phyloP scores from a whole-genome alignment of 2,329 filamentous ascomycete species.

The Fusarium heterosporum region DNA sequence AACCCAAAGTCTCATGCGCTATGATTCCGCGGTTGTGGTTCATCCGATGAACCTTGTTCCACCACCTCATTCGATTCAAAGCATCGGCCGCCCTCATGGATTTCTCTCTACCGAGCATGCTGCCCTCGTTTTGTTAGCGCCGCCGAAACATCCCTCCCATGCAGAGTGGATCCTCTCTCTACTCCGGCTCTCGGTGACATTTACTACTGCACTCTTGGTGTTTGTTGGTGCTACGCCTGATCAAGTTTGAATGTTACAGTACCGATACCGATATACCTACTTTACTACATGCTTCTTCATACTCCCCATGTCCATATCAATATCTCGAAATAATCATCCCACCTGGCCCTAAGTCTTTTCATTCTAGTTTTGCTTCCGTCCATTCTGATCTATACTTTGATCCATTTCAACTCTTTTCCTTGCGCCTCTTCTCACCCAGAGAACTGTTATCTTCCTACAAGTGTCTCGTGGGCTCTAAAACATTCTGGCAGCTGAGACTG shows the following conservation, averaged over 20 bases:
- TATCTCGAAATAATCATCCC: constrained; percentile 23
- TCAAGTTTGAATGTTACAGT: constrained; percentile 2
- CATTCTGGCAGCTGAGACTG: constrained; percentile 1
- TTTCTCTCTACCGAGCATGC: background rate
- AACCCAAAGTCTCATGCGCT: background rate
- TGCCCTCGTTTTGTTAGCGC: constrained; percentile 8
- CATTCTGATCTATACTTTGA: constrained; percentile 27
- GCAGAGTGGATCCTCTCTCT: constrained; percentile 1
- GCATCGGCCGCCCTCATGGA: constrained; percentile 19
- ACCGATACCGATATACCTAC: background rate
- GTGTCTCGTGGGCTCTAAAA: constrained; percentile 13
- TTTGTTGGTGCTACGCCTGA: constrained; percentile 9
- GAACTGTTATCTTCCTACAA: background rate
- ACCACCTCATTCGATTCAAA: constrained; percentile 2
- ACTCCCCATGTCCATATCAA: background rate
- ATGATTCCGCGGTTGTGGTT: constrained; percentile 30
- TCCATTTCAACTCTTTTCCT: constrained; percentile 11
- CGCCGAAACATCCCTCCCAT: constrained; percentile 4
- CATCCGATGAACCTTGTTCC: background rate
- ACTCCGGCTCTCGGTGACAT: constrained; percentile 18
- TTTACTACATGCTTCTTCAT: background rate
- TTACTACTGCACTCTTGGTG: constrained; percentile 12
- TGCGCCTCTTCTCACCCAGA: constrained; percentile 12
- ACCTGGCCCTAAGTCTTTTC: constrained; percentile 1
- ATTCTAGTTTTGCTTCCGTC: constrained; percentile 1